Base-by-base conservation (phyloP, 1,284 basidiomycete genomes). In the Heterobasidion occidentale region DNA sequence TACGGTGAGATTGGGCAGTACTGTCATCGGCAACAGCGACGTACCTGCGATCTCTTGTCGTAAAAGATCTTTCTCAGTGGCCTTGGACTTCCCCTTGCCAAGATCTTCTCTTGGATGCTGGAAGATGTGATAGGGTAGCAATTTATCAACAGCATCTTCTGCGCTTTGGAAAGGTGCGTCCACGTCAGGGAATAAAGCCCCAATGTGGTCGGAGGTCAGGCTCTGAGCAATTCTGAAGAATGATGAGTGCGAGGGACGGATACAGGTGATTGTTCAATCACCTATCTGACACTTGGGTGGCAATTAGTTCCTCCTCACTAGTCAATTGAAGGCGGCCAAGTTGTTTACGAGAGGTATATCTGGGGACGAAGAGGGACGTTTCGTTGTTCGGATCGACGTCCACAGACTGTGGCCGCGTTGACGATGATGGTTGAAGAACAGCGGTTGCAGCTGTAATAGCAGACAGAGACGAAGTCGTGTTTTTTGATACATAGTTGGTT, bases 81-180 rank as follows among this genome's bases (percentile, higher is more conserved):
- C 79, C 65, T 87, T 88, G 7, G 82, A 79, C 67, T 89, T 88
- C 46, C 72, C 70, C 56, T 70, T 74, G 20, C 65, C 57, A 57
- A 88, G 62, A 63, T 90, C 89, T 47, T 84, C 81, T 56, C 70
- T 70, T 0, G 88, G 88, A 56, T 88, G 83, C 61, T 87, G 85
- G 61, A 84, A 89, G 53, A 91, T 70, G 65, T 91, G 88, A 66
- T 88, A 91, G 0, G 88, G 88, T 27, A 91, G 69, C 15, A 91
- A 72, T 53, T 88, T 77, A 15, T 77, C 75, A 20, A 90, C 73
- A 2, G 75, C 84, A 65, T 91, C 89, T 6, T 70, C 64, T 11
- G 75, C 69, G 64, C 87, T 80, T 19, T 63, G 58, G 62, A 91
- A 91, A 1, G 88, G 83, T 0, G 81, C 74, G 55, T 89, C 85